These are phyloP conservation scores for Marsdenia floribunda DNA, from an alignment of 257 asterid species.

Conservation along the genomic window DNA sequence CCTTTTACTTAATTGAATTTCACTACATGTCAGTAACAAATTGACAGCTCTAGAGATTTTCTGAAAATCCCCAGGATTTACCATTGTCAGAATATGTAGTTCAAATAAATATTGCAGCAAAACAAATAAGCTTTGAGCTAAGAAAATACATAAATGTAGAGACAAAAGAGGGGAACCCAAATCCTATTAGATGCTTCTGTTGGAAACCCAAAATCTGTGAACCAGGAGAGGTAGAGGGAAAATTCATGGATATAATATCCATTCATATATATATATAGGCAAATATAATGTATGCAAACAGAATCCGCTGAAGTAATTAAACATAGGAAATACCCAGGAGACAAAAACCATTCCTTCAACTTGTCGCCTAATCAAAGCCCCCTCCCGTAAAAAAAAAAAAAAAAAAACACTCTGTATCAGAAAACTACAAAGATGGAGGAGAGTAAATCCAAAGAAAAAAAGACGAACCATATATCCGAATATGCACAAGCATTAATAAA, in stretches of 20 bases:
- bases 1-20: not conserved
- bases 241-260: slow-evolving; percentile 22
- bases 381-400: slow-evolving; percentile 4
- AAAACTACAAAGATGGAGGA: slow-evolving; percentile 34
- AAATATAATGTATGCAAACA: slow-evolving; percentile 7
- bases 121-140: slow-evolving; percentile 12
- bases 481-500: slow-evolving; percentile 43
- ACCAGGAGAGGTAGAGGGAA: slow-evolving; percentile 27
- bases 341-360: slow-evolving; percentile 56
- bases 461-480: slow-evolving; percentile 37
- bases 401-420: slow-evolving; percentile 26
- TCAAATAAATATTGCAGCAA: slow-evolving; percentile 13
- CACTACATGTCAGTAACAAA: not conserved
- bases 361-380: slow-evolving; percentile 71
- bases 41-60: not conserved
- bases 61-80: slow-evolving; percentile 1
- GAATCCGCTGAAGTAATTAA: slow-evolving; percentile 39
- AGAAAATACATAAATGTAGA: slow-evolving; percentile 33
- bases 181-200: slow-evolving; percentile 38
- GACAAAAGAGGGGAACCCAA: slow-evolving; percentile 40
- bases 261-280: slow-evolving; percentile 25
- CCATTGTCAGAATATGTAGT: not conserved
- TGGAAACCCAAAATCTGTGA: slow-evolving; percentile 44
- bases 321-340: slow-evolving; percentile 62
- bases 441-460: slow-evolving; percentile 62